Conservation (phyloP, 805 yeast species). For the Isabelozyma gotoi region DNA sequence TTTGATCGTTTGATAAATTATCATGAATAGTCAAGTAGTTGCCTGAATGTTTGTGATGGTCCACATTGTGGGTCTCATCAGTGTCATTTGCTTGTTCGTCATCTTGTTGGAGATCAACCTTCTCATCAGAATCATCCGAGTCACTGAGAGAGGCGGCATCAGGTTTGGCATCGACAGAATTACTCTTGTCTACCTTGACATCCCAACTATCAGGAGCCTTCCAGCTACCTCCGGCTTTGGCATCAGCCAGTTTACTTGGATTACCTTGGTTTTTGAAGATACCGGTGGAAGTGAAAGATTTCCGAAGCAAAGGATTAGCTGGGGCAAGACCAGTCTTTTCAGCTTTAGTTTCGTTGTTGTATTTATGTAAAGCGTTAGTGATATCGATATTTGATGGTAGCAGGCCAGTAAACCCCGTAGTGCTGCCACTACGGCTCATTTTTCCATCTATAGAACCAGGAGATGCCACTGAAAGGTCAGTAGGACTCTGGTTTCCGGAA, state of each 20-base stretch:
- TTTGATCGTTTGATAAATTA: neutral
- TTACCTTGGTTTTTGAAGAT: neutral
- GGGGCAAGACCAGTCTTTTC: neutral
- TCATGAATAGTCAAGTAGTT: neutral
- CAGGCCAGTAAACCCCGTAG: no score
- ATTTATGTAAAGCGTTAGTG: neutral
- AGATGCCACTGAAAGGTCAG: neutral
- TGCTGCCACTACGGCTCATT: neutral
- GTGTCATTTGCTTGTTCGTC: slow-evolving; percentile 4
- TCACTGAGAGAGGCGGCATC: slow-evolving; percentile 9
- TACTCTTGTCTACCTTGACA: slow-evolving; percentile 28
- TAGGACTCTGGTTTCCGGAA: neutral
- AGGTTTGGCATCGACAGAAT: slow-evolving; percentile 4
- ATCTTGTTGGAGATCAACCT: slow-evolving; percentile 7
- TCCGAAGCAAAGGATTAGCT: neutral
- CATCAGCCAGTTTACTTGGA: neutral
- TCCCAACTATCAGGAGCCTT: slow-evolving; percentile 52
- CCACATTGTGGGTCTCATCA: neutral
- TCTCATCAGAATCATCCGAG: slow-evolving; percentile 15
- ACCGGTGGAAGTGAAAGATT: neutral
- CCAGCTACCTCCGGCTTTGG: slow-evolving; percentile 25
- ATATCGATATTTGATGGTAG: neutral
- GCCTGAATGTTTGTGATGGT: neutral
- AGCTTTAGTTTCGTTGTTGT: neutral
- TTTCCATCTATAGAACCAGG: neutral